These are phyloP conservation scores for Pisolithus sp. DNA, from an alignment of 768 basidiomycete genomes.

Conservation along the genomic window DNA sequence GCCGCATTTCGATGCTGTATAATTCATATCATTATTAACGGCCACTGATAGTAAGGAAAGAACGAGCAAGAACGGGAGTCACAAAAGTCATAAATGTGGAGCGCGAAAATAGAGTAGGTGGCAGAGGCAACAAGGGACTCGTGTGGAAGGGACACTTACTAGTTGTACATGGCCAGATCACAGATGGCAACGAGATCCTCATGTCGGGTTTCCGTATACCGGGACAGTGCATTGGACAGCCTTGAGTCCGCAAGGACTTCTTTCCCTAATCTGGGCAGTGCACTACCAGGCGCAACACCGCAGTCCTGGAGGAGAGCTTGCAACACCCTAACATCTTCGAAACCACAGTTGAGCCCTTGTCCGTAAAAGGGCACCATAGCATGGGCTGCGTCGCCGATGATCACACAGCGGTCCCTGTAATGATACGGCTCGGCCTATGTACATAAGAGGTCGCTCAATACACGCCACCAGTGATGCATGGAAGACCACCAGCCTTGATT, in stretches of 20 bases:
- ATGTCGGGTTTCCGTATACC: slow-evolving; percentile 78
- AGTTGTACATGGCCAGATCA: slow-evolving; percentile 93
- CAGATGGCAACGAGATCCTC: slow-evolving; percentile 87
- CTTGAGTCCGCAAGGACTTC: slow-evolving; percentile 42
- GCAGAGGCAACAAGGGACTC: slow-evolving; percentile 7
- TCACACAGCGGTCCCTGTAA: slow-evolving; percentile 78
- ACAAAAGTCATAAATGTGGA: background rate
- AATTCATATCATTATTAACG: slow-evolving; percentile 6
- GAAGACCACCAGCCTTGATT: slow-evolving; percentile 66
- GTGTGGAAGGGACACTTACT: slow-evolving; percentile 54
- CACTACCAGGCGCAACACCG: slow-evolving; percentile 46
- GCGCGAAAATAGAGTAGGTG: background rate
- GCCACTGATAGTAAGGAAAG: slow-evolving; percentile 18
- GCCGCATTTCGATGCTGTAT: slow-evolving; percentile 86
- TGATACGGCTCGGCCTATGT: slow-evolving; percentile 79
- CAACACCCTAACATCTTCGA: slow-evolving; percentile 94
- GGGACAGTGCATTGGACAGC: slow-evolving; percentile 59
- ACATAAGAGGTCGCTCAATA: slow-evolving; percentile 11
- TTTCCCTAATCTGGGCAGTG: slow-evolving; percentile 24
- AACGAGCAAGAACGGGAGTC: slow-evolving; percentile 4
- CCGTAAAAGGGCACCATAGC: slow-evolving; percentile 99
- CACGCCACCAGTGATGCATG: slow-evolving; percentile 15
- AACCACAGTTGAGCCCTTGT: slow-evolving; percentile 95
- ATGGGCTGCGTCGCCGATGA: slow-evolving; percentile 93
- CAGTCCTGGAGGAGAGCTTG: slow-evolving; percentile 67